Evolutionary conservation across 1,284 basidiomycete genomes (phyloP).

Genomic region (Microbotryum silenes-acaulis): DNA sequence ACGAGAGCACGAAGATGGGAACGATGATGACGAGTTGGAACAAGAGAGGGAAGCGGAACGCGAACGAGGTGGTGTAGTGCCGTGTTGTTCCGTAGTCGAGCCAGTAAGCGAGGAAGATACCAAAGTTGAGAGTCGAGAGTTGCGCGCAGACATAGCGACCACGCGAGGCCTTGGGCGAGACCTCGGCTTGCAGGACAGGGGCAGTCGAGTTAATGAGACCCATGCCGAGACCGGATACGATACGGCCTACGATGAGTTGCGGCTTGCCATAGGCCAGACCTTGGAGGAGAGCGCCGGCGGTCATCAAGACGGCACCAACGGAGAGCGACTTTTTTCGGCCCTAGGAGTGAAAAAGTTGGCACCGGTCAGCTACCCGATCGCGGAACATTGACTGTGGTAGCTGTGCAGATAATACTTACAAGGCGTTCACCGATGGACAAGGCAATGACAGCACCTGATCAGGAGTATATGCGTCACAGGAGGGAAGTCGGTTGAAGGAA

Average conservation of each 20-base stretch:
- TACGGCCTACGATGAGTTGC: conserved; percentile 35
- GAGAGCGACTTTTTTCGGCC: conserved; percentile 34
- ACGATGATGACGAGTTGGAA: conserved; percentile 35
- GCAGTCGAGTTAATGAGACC: conserved; percentile 39
- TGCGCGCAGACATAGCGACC: conserved; percentile 39
- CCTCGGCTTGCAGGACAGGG: conserved; percentile 38
- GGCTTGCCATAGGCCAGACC: conserved; percentile 31
- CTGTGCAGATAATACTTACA: neutral
- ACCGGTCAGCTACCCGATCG: neutral
- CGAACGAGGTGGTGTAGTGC: conserved; percentile 6
- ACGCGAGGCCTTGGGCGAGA: conserved; percentile 37
- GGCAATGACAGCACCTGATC: conserved; percentile 26
- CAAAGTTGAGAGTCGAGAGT: conserved; percentile 37
- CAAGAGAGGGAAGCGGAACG: conserved; percentile 24
- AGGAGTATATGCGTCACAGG: neutral
- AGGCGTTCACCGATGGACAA: conserved; percentile 37
- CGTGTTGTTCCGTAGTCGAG: conserved; percentile 37
- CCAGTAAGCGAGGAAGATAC: conserved; percentile 38
- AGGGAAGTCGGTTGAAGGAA: no score
- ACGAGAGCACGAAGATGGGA: conserved; percentile 24
- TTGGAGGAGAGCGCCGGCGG: conserved; percentile 37
- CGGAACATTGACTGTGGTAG: neutral
- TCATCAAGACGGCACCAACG: conserved; percentile 38
- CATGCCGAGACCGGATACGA: conserved; percentile 21
- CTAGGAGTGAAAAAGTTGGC: neutral